phyloP scores from a whole-genome alignment of 1,284 basidiomycete genomes.

The Uromyces viciae-fabae region DNA sequence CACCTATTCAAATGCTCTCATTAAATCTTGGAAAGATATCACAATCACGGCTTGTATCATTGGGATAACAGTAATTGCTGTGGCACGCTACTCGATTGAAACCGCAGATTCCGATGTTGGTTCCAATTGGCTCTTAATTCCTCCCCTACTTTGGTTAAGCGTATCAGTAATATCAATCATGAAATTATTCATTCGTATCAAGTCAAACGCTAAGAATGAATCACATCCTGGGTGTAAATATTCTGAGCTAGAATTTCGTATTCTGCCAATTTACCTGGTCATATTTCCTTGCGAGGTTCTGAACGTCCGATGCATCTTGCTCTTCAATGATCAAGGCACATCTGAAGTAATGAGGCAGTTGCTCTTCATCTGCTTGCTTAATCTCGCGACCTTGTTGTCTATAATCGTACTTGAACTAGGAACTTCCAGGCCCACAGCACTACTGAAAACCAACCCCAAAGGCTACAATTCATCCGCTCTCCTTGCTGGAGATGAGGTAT shows the following conservation, averaged over 20 bases:
- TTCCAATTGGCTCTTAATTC: constrained; percentile 21
- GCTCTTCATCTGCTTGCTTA: not conserved
- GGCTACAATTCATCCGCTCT: not conserved
- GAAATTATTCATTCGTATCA: not conserved
- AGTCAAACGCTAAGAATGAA: not conserved
- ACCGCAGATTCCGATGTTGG: not conserved
- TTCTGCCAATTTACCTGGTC: constrained; percentile 11
- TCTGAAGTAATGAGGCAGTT: not conserved
- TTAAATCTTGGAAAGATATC: constrained; percentile 29
- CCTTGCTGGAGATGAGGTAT: not conserved
- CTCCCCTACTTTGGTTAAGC: constrained; percentile 4
- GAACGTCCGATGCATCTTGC: not conserved
- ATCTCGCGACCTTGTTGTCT: not conserved
- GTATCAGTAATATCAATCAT: not conserved
- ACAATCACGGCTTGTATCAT: not conserved
- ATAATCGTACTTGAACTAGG: not conserved
- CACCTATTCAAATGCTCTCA: not conserved
- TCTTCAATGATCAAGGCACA: not conserved
- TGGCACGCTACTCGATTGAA: not conserved
- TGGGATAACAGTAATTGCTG: not conserved
- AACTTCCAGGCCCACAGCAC: constrained; percentile 9
- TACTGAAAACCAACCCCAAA: not conserved
- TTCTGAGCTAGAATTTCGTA: not conserved
- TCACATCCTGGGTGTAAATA: not conserved
- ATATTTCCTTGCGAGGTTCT: constrained; percentile 18